Base-by-base conservation (phyloP, 2,329 filamentous ascomycete species). In the Daldinia eschscholtzii region DNA sequence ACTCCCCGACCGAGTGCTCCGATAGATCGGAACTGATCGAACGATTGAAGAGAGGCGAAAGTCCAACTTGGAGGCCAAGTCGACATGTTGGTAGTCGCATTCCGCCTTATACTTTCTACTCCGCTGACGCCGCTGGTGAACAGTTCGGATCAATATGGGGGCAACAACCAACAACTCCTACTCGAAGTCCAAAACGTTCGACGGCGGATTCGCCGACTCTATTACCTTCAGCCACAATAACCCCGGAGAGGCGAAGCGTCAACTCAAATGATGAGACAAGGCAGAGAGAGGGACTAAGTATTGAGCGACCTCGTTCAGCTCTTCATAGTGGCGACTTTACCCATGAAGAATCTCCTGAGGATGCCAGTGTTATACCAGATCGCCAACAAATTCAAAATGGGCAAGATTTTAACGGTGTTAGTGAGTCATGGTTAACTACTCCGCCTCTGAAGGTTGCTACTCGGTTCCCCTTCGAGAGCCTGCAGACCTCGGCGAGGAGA, bases 1-100 rank as follows among this genome's bases (percentile, higher is more conserved):
- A 77, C 35, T 50, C 65, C 5, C 65, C 73, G 7, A 74, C 71
- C n/a, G 70, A 81, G 12, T 84, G 83, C 39, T 85, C 84, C 18
- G 89, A 93, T 78, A 87, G 94, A 71, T 89, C 89, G 64, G 91
- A 94, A 79, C 83, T 97, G 74, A 98, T 98, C 64, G 88, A 94
- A 80, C 87, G 91, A 71, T 86, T 98, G 72, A 98, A 98, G 82
- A 89, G 88, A 79, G 89, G 89, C 35, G 90, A 94, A 80, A 92
- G 89, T 75, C 91, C 92, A 41, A 88, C 89, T 4, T 96, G 93
- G 93, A 83, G 90, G 42, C 87, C 89, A 30, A 88, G 85, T 77
- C 86, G 86, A 75, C 86, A 87, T 83, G 91, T 89, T 81, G 61
- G 83, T 80, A 39, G n/a, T 55, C 15, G 57, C 60, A 30, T 48